Base-by-base conservation (phyloP, 2,329 filamentous ascomycete species). In the Xylariomycetidae sp. region DNA sequence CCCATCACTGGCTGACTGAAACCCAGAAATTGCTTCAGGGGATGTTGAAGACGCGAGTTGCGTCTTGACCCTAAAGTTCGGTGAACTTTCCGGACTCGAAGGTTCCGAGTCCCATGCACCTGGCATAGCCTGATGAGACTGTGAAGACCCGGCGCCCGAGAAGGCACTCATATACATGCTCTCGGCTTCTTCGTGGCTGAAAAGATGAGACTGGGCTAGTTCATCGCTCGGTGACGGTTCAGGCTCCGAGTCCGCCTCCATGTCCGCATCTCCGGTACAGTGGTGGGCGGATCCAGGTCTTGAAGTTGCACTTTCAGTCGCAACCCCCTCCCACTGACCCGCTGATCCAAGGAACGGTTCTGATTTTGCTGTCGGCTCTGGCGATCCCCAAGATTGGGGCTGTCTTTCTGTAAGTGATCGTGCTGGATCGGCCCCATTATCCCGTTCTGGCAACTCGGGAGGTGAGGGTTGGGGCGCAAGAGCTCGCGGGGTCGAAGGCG, bases 121-220 rank as follows among this genome's bases (percentile, higher is more conserved):
- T 2, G 73, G 73, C 65, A 76, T 75, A 4, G 48, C 41, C 14
- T 46, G 46, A 12, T 31, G 49, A 13, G 53, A 23, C 25, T 49
- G 50, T 8, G 59, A 53, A 20, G 29, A 17, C 16, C 28, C 18
- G 16, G 60, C 54, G 17, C 71, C 60, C 2, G 77, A 81, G 32
- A 82, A 73, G 2, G 78, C 78, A 42, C 78, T 90, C 79, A 88
- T 81, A 48, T 92, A 93, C 79, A 93, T 85, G 55, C 86, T 92
- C 51, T 86, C 79, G 0, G 84, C 85, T 42, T 90, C 84, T 40
- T 87, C 82, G 38, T 87, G 83, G 22, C 76, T 86, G 50, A 84
- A 90, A 1, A 88, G 52, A 25, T 75, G 79, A 5, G 85, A 90
- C 41, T 74, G 64, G 3, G 72, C 59, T 14, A 84, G 61, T 39